Percentiles rank a stretch among this genome's conserved stretches.
Conservation (phyloP, 192 early-diverging fungal genomes). For the Thamnidium elegans region DNA sequence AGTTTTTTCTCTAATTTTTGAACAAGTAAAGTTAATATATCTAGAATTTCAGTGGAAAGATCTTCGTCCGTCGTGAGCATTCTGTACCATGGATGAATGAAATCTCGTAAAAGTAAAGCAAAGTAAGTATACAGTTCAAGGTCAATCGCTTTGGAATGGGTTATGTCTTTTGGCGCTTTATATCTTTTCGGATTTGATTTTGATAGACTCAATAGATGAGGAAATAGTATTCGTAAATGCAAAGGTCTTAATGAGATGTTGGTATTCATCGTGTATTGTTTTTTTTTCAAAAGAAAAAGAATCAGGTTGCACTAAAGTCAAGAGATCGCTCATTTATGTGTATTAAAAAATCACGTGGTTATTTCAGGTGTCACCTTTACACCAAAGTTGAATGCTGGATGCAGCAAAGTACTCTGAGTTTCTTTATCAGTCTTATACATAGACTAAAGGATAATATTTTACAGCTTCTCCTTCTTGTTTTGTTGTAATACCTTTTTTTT, state of each 20-base stretch:
- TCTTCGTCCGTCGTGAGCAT: slow-evolving; percentile 46
- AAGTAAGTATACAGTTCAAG: slow-evolving; percentile 50
- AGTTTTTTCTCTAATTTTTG: slow-evolving; percentile 37
- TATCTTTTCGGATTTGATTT: slow-evolving; percentile 19
- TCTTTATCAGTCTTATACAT: no score
- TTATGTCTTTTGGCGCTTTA: slow-evolving; percentile 33
- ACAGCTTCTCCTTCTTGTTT: no score
- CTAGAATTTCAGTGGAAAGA: slow-evolving; percentile 36
- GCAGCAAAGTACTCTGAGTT: no score
- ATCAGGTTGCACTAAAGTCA: no score
- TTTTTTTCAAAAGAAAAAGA: no score
- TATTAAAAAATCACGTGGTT: no score
- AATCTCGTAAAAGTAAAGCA: slow-evolving; percentile 47
- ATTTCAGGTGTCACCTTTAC: no score
- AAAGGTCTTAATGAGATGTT: slow-evolving; percentile 16
- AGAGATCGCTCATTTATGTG: no score
- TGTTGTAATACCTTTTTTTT: no score
- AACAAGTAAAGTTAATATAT: slow-evolving; percentile 33
- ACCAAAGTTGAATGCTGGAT: no score
- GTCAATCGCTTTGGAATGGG: slow-evolving; percentile 46
- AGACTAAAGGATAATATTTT: no score
- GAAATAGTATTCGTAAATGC: slow-evolving; percentile 34
- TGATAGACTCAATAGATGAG: slow-evolving; percentile 24
- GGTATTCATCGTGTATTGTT: slow-evolving; percentile 1
- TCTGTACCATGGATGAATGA: slow-evolving; percentile 52